phyloP scores from a whole-genome alignment of 495 filamentous ascomycete species.

The Penicillium riverlandense region DNA sequence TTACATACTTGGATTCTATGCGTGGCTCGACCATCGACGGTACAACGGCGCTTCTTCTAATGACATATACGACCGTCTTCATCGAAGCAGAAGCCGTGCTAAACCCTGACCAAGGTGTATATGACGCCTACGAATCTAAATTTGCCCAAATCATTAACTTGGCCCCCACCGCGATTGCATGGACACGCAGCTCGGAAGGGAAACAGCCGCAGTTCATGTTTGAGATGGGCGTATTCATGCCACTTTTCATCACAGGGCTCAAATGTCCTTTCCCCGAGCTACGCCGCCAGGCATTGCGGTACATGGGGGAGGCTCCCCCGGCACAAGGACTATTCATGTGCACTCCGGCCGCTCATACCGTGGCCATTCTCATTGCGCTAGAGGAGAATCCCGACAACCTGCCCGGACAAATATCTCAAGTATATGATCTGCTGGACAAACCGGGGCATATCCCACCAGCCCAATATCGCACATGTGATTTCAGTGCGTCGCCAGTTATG shows the following conservation, averaged over 20 bases:
- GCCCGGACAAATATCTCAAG: background rate
- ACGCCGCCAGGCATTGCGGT: constrained; percentile 34
- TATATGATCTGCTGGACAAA: constrained; percentile 1
- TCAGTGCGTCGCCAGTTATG: constrained; percentile 6
- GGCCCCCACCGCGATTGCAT: constrained; percentile 9
- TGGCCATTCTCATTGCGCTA: constrained; percentile 6
- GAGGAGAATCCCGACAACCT: constrained; percentile 8
- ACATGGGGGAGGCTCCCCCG: constrained; percentile 20
- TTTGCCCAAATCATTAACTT: constrained; percentile 11
- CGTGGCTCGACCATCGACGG: background rate
- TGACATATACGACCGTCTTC: constrained; percentile 11
- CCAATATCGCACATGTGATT: constrained; percentile 7
- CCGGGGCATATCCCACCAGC: constrained; percentile 4
- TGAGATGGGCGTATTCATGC: constrained; percentile 41
- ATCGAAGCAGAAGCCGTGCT: constrained; percentile 14
- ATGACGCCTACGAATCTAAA: constrained; percentile 12
- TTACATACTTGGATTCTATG: too few species aligned
- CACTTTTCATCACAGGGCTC: constrained; percentile 41
- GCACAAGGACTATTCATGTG: constrained; percentile 19
- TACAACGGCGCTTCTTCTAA: constrained; percentile 3
- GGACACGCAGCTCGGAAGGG: constrained; percentile 9
- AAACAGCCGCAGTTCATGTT: constrained; percentile 36
- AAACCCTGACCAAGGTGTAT: constrained; percentile 5
- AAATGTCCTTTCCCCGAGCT: constrained; percentile 41
- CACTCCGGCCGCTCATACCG: constrained; percentile 7